Conservation (phyloP, 352 stramenopile species). For the Phytophthora citricola region DNA sequence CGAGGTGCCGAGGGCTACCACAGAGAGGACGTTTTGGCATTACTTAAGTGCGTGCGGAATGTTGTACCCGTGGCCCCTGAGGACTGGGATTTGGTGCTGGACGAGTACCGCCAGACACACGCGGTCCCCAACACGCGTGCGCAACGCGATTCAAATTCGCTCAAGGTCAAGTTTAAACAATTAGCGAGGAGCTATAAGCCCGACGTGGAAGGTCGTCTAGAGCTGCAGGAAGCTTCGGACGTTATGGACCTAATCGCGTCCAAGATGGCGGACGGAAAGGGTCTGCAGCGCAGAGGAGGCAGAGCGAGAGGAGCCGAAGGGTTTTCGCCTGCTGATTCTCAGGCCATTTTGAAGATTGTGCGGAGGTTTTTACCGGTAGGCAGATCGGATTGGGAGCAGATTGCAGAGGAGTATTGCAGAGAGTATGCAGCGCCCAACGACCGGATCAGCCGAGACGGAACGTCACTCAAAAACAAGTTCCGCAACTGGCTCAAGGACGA, state of each 20-base stretch:
- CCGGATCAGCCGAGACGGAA: slow-evolving; percentile 26
- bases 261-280: slow-evolving; percentile 27
- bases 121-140: slow-evolving; percentile 29
- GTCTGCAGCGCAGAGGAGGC: slow-evolving; percentile 35
- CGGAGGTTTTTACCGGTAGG: slow-evolving; percentile 26
- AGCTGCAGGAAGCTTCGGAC: slow-evolving; percentile 23
- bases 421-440: slow-evolving; percentile 31
- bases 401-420: slow-evolving; percentile 34
- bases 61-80: slow-evolving; percentile 25
- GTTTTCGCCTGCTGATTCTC: slow-evolving; percentile 26
- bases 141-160: slow-evolving; percentile 31
- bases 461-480: slow-evolving; percentile 44
- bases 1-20: slow-evolving; percentile 43
- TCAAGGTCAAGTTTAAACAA: slow-evolving; percentile 45
- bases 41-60: slow-evolving; percentile 22
- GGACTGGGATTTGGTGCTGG: slow-evolving; percentile 40
- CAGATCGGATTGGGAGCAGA: slow-evolving; percentile 28
- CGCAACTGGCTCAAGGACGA: slow-evolving; percentile 35
- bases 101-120: slow-evolving; percentile 36
- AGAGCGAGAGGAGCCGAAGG: slow-evolving; percentile 35
- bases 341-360: slow-evolving; percentile 27
- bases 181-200: slow-evolving; percentile 21
- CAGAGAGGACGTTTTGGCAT: slow-evolving; percentile 31
- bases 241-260: slow-evolving; percentile 28
- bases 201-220: neutral